Percentiles rank a stretch among this genome's conserved stretches.
Evolutionary conservation across 1,139 yeast species (phyloP).

Genomic region (Yamadazyma friedrichii): DNA sequence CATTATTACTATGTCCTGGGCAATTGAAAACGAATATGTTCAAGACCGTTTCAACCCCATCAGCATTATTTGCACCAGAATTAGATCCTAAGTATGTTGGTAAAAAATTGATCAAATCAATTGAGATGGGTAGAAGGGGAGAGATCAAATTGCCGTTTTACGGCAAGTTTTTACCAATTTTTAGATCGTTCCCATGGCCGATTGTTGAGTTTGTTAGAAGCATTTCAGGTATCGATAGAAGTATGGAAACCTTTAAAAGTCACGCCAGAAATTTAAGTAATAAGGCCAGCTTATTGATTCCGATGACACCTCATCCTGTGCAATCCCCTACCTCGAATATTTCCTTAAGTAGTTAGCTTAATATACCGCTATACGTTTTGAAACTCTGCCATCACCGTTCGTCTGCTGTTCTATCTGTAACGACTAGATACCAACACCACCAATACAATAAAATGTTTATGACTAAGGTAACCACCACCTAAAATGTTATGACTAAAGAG

Average conservation of each 20-base stretch:
- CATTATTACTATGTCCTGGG: conserved; percentile 82
- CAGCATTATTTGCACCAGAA: conserved; percentile 75
- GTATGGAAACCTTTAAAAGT: conserved; percentile 42
- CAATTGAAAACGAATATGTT: conserved; percentile 78
- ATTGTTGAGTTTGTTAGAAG: conserved; percentile 53
- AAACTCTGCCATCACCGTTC: too few species aligned
- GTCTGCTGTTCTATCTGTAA: too few species aligned
- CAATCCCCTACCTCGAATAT: conserved; percentile 1
- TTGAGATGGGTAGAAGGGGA: conserved; percentile 63
- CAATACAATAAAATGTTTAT: too few species aligned
- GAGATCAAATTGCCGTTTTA: conserved; percentile 75
- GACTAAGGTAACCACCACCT: too few species aligned
- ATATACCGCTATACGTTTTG: too few species aligned
- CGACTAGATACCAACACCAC: too few species aligned
- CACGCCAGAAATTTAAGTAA: conserved; percentile 13
- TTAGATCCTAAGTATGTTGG: conserved; percentile 70
- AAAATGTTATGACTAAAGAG: too few species aligned
- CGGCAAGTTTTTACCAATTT: conserved; percentile 67
- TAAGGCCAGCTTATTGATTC: conserved; percentile 20
- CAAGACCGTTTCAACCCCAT: conserved; percentile 68
- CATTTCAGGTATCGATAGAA: conserved; percentile 61
- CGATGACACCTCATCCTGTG: conserved; percentile 1
- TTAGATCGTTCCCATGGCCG: conserved; percentile 76
- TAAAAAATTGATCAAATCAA: conserved; percentile 48
- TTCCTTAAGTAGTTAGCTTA: too few species aligned